Evolutionary conservation across 257 asterid species (phyloP).

Genomic region (Solanum dulcamara): DNA sequence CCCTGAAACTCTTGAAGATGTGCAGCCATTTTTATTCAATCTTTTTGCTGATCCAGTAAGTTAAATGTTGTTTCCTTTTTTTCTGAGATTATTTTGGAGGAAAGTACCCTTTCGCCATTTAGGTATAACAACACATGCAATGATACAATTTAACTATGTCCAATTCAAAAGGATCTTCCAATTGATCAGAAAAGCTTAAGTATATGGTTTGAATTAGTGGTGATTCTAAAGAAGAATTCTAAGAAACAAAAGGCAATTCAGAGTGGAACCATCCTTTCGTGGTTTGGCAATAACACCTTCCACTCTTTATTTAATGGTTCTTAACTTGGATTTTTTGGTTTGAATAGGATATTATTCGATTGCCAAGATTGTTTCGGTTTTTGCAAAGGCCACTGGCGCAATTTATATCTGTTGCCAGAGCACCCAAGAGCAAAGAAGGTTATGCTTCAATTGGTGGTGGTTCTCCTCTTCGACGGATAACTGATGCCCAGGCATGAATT

Average conservation of each 20-base stretch:
- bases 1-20: constrained; percentile 96
- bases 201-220: not conserved
- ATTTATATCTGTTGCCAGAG: constrained; percentile 85
- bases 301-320: not conserved
- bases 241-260: not conserved
- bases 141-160: not conserved
- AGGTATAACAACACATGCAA: not conserved
- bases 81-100: not conserved
- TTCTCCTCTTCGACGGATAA: constrained; percentile 94
- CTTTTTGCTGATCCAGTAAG: constrained; percentile 98
- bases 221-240: not conserved
- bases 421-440: constrained; percentile 97
- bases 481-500: constrained; percentile 82
- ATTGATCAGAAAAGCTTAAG: not conserved
- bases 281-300: not conserved
- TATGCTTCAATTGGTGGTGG: constrained; percentile 99
- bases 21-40: constrained; percentile 92
- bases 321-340: constrained; percentile 11
- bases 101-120: not conserved
- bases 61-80: not conserved
- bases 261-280: not conserved
- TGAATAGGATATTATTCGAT: constrained; percentile 82
- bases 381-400: constrained; percentile 95
- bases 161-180: not conserved
- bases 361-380: constrained; percentile 90